Evolutionary conservation across 2,329 filamentous ascomycete genomes (phyloP), one percentile per base, ranked within the genome.

Genomic region (Fusarium mexicanum): DNA sequence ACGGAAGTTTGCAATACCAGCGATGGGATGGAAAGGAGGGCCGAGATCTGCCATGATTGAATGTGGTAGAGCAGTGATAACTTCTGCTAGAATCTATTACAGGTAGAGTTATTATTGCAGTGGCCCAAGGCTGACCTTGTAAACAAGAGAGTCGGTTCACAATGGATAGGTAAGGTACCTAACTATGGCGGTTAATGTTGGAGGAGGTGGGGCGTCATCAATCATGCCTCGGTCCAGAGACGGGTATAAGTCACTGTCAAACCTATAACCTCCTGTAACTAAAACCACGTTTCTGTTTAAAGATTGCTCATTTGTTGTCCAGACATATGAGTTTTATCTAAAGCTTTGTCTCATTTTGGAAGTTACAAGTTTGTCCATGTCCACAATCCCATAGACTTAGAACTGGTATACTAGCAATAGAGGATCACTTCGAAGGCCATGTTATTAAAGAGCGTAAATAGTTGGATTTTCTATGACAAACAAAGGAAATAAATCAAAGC

Each of bases 1-100:
- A 62, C 92, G 88, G 79, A 94, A 91, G 82, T 94, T 94, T 71
- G 85, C 85, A 41, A 94, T 85, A 26, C 91, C 91, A 6, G 86
- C 82, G 40, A 92, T 83, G 61, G 79, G 64, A 65, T 86, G 76
- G 76, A 90, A 90, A 16, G 88, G 87, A 22, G 86, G 86, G 14
- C 64, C 69, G 51, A 80, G 75, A 41, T 78, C 50, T 44, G 68
- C 43, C 79, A 77, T 78, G 40, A 29, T 33, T 67, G 5, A 26
- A 13, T 26, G 17, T 11, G 26, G 2, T 40, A 38, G n/a, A 48
- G 5, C 16, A 37, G 20, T 22, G 22, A n/a, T 16, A 31, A 1
- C 29, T 41, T 37, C 18, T 51, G 29, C 11, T 26, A 9, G 22
- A 6, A 38, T 33, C 20, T 14, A 18, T 26, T 20, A 18, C 6